A percentile compares a stretch with the other conserved stretches of the same genome.
These are phyloP conservation scores for Trypanosoma brucei DNA, from an alignment of 208 protist genomes.

Conservation along the genomic window DNA sequence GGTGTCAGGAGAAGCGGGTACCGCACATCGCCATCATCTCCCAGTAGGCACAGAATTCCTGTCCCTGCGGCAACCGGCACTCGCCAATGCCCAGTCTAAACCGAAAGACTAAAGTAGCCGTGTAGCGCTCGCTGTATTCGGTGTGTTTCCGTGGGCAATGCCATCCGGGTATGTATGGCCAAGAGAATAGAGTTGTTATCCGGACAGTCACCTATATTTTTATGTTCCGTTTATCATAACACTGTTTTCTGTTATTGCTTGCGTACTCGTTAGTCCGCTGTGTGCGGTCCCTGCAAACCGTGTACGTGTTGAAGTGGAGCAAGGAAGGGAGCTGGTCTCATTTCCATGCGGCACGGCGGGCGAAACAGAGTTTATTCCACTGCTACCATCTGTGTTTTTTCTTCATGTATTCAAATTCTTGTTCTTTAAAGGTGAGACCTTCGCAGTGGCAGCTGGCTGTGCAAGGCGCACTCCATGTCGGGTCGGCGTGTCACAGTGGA, in stretches of 20 bases:
- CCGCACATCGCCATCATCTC: background rate
- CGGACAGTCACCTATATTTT: constrained; percentile 4
- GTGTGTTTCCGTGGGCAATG: background rate
- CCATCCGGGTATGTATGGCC: background rate
- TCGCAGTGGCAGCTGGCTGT: background rate
- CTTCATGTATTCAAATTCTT: background rate
- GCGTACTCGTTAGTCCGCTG: no score
- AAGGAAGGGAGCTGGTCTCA: background rate
- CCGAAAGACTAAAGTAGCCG: background rate
- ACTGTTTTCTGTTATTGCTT: background rate
- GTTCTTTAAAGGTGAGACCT: background rate
- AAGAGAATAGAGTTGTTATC: background rate
- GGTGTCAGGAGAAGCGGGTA: background rate
- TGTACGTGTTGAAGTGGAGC: no score
- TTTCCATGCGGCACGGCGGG: background rate
- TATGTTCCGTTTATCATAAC: background rate
- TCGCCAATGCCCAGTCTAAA: background rate
- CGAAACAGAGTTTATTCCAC: background rate
- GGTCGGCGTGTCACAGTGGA: background rate
- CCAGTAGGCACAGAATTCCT: constrained; percentile 19
- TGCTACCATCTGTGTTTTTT: background rate
- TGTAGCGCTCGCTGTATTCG: background rate
- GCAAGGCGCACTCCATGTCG: background rate
- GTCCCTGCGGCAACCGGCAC: constrained; percentile 10
- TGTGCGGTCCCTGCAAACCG: no score